Evolutionary conservation across 192 early-diverging fungal genomes (phyloP).

Genomic region (Backusella liffmaniae): DNA sequence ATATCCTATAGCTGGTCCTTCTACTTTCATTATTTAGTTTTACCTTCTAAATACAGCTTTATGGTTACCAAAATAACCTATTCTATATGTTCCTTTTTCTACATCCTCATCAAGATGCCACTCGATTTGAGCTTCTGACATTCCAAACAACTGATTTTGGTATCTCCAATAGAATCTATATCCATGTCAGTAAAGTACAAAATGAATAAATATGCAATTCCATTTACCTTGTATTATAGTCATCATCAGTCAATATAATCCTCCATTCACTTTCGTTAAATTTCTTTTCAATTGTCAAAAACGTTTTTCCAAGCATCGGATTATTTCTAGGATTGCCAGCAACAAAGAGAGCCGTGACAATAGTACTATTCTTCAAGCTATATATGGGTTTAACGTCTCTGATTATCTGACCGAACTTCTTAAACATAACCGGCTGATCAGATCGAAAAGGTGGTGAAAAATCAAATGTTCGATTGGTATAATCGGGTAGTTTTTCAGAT

Average conservation of each 20-base stretch:
- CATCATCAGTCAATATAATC: slow-evolving; percentile 23
- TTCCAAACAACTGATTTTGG: slow-evolving; percentile 4
- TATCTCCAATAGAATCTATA: slow-evolving; percentile 21
- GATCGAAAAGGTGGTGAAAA: not conserved
- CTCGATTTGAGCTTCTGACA: slow-evolving; percentile 18
- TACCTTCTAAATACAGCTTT: slow-evolving; percentile 12
- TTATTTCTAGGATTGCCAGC: slow-evolving; percentile 33
- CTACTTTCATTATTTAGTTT: not conserved
- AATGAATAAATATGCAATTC: not conserved
- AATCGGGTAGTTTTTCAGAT: slow-evolving; percentile 16
- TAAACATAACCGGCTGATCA: slow-evolving; percentile 17
- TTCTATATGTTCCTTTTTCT: slow-evolving; percentile 16
- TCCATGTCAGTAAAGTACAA: not conserved
- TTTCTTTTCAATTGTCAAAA: slow-evolving; percentile 22
- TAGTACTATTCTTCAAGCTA: not conserved
- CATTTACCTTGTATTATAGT: slow-evolving; percentile 25
- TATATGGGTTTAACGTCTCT: slow-evolving; percentile 18
- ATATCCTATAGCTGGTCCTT: not conserved
- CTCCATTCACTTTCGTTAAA: slow-evolving; percentile 10
- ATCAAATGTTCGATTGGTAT: slow-evolving; percentile 7
- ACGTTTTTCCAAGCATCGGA: slow-evolving; percentile 21
- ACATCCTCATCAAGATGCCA: slow-evolving; percentile 15
- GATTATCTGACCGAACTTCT: slow-evolving; percentile 25
- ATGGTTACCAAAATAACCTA: slow-evolving; percentile 31
- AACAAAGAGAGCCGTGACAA: slow-evolving; percentile 21